phyloP scores from a whole-genome alignment of 805 yeast genomes.

The Candida morakotiae region DNA sequence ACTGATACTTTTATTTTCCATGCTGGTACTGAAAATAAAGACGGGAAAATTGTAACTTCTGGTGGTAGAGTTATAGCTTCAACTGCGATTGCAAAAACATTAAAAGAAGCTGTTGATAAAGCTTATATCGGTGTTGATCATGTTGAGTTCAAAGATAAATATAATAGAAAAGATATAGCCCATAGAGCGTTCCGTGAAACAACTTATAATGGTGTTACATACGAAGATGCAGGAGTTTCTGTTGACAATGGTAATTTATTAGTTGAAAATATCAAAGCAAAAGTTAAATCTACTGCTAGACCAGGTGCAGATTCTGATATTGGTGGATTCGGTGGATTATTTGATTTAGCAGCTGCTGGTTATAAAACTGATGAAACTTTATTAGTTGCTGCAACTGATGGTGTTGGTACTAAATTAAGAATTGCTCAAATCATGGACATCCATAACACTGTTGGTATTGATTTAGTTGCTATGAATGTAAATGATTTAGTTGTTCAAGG shows the following conservation, averaged over 20 bases:
- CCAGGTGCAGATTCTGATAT: slow-evolving; percentile 97
- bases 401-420: slow-evolving; percentile 96
- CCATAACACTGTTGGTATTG: slow-evolving; percentile 98
- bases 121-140: slow-evolving; percentile 84
- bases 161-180: slow-evolving; percentile 91
- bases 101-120: slow-evolving; percentile 75
- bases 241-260: slow-evolving; percentile 92
- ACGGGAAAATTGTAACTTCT: slow-evolving; percentile 60
- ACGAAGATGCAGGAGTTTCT: slow-evolving; percentile 95
- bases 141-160: slow-evolving; percentile 69
- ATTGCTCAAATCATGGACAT: slow-evolving; percentile 86
- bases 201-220: slow-evolving; percentile 56
- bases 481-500: slow-evolving; percentile 98
- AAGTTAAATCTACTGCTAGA: slow-evolving; percentile 89
- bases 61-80: slow-evolving; percentile 98
- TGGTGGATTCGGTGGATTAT: slow-evolving; percentile 98
- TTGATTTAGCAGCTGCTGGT: slow-evolving; percentile 86
- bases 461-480: slow-evolving; percentile 98
- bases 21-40: slow-evolving; percentile 75
- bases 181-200: slow-evolving; percentile 84
- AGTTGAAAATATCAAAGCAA: slow-evolving; percentile 84
- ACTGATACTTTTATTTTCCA: slow-evolving; percentile 78
- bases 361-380: slow-evolving; percentile 75
- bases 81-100: slow-evolving; percentile 74
- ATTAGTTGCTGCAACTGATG: slow-evolving; percentile 96